These are phyloP conservation scores for Setaria viridis DNA, from an alignment of 202 grass and related monocot species.

Conservation along the genomic window DNA sequence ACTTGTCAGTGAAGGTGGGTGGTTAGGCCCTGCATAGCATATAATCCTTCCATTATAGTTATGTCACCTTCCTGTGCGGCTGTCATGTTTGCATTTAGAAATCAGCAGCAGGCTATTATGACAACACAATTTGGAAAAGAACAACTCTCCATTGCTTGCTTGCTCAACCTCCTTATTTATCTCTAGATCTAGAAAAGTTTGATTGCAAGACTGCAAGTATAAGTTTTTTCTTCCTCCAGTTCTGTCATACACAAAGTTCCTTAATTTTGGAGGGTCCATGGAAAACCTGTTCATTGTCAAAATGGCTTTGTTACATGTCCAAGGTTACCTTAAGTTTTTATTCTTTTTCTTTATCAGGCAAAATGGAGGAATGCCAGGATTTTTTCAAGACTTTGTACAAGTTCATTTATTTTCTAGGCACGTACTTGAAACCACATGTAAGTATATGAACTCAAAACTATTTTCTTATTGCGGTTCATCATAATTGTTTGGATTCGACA, in stretches of 20 bases:
- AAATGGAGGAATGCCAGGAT: slow-evolving; percentile 79
- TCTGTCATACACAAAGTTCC: slow-evolving; percentile 12
- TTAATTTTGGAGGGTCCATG: neutral
- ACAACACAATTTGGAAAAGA: neutral
- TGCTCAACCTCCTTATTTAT: slow-evolving; percentile 3
- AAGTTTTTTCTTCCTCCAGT: neutral
- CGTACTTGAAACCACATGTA: slow-evolving; percentile 98
- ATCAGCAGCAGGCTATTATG: neutral
- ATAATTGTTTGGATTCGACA: slow-evolving; percentile 21
- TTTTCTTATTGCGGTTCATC: slow-evolving; percentile 18
- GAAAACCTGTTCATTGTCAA: slow-evolving; percentile 4
- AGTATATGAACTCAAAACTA: slow-evolving; percentile 38
- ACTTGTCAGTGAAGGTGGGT: slow-evolving; percentile 62
- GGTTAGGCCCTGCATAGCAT: slow-evolving; percentile 7
- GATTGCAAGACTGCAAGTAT: neutral
- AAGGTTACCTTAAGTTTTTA: slow-evolving; percentile 26
- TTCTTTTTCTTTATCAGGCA: slow-evolving; percentile 57
- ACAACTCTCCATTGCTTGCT: neutral
- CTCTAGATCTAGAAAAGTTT: neutral
- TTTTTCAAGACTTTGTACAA: slow-evolving; percentile 91
- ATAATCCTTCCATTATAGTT: slow-evolving; percentile 15
- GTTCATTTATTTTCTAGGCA: slow-evolving; percentile 95
- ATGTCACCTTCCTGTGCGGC: neutral
- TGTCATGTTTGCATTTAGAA: slow-evolving; percentile 1
- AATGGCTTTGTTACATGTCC: neutral